phyloP scores from a whole-genome alignment of 352 stramenopile genomes.

The Hyaloperonospora arabidopsidis region DNA sequence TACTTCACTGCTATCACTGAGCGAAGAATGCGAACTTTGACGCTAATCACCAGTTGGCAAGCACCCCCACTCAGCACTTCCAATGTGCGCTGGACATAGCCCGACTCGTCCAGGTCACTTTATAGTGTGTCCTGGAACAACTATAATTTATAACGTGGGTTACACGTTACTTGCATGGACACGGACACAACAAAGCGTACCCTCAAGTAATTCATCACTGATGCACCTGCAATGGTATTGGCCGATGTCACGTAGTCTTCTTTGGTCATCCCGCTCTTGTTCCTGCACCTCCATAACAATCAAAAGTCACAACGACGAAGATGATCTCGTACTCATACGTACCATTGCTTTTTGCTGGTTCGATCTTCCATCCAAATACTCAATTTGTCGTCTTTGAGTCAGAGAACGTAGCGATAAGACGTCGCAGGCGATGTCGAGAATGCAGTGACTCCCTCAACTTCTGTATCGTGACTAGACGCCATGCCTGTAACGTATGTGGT shows the following conservation, averaged over 20 bases:
- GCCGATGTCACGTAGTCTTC: slow-evolving; percentile 7
- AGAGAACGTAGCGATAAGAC: slow-evolving; percentile 11
- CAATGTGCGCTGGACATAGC: slow-evolving; percentile 10
- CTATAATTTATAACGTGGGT: slow-evolving; percentile 2
- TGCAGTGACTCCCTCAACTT: slow-evolving; percentile 7
- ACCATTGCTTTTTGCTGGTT: slow-evolving; percentile 18
- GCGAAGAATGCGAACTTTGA: slow-evolving; percentile 10
- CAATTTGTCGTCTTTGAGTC: slow-evolving; percentile 11
- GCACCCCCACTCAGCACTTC: background rate
- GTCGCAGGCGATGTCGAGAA: slow-evolving; percentile 1
- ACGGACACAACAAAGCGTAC: slow-evolving; percentile 1
- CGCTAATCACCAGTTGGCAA: slow-evolving; percentile 4
- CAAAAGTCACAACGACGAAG: background rate
- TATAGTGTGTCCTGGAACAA: slow-evolving; percentile 17
- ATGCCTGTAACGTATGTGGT: background rate
- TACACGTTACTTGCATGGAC: background rate
- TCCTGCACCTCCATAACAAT: slow-evolving; percentile 5
- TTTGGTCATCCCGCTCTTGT: slow-evolving; percentile 12
- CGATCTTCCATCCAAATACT: slow-evolving; percentile 21
- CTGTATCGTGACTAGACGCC: slow-evolving; percentile 1
- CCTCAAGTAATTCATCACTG: slow-evolving; percentile 8
- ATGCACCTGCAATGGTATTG: slow-evolving; percentile 12
- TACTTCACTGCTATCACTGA: slow-evolving; percentile 6
- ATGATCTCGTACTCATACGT: background rate
- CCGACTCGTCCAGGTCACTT: background rate